Conservation (phyloP, 1,284 basidiomycete species). For the Rhodotorula mucilaginosa region DNA sequence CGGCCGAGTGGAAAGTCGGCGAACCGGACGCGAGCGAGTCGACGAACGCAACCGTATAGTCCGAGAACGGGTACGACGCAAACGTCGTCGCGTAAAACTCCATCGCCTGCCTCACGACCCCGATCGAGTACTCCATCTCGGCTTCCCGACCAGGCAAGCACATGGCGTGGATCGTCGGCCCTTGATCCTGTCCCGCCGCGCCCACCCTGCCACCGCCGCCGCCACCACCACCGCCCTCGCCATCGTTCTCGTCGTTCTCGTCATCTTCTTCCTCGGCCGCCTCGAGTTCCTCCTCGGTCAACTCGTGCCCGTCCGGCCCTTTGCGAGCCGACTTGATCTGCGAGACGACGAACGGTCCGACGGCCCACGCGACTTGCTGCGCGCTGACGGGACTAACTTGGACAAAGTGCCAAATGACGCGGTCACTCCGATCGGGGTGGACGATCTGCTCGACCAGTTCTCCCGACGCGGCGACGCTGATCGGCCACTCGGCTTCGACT, state of each 20-base stretch:
- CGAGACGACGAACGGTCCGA: constrained; percentile 85
- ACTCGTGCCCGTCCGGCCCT: constrained; percentile 23
- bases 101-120: constrained; percentile 83
- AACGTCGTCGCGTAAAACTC: constrained; percentile 87
- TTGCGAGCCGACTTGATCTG: constrained; percentile 57
- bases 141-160: constrained; percentile 81
- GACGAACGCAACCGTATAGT: constrained; percentile 94
- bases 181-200: constrained; percentile 50
- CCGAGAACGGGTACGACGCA: constrained; percentile 89
- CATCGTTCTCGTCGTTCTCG: constrained; percentile 56
- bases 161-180: constrained; percentile 84
- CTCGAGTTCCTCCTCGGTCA: neutral
- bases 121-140: constrained; percentile 64
- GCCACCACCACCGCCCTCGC: neutral
- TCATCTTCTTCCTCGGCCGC: constrained; percentile 29
- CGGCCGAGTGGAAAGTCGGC: constrained; percentile 78
- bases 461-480: constrained; percentile 87
- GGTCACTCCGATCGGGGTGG: constrained; percentile 90
- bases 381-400: constrained; percentile 85
- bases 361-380: constrained; percentile 93
- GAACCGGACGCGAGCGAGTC: constrained; percentile 68
- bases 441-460: constrained; percentile 91
- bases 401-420: constrained; percentile 90
- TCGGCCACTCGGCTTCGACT: constrained; percentile 62
- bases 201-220: neutral